A percentile compares a stretch with the other conserved stretches of the same genome.
Conservation (phyloP, 306 rosid genomes). For the Arachis stenosperma region DNA sequence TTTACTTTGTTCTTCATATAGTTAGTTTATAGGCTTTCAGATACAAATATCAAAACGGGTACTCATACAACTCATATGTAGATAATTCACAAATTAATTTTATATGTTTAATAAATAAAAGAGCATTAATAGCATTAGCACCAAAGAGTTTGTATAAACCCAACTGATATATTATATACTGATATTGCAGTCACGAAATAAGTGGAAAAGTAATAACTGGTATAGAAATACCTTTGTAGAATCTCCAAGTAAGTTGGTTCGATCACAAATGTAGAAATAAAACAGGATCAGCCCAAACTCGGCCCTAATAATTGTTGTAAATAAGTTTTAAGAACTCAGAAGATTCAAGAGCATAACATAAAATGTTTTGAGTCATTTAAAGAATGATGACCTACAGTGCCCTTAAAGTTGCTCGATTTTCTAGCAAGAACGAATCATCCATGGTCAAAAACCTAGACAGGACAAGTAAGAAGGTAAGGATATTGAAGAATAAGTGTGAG, state of each 20-base stretch:
- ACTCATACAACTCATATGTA: conserved; percentile 4
- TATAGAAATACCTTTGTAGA: conserved; percentile 70
- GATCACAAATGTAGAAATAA: conserved; percentile 90
- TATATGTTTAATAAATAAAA: not conserved
- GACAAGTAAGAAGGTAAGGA: conserved; percentile 42
- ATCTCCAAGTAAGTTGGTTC: conserved; percentile 77
- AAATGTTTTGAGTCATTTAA: conserved; percentile 30
- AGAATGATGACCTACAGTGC: conserved; percentile 74
- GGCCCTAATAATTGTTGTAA: conserved; percentile 54
- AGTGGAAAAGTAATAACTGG: conserved; percentile 28
- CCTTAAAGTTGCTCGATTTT: conserved; percentile 81
- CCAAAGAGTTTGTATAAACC: conserved; percentile 15
- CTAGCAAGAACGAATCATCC: conserved; percentile 90
- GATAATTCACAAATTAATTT: not conserved
- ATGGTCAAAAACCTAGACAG: conserved; percentile 80
- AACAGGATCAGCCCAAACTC: conserved; percentile 86
- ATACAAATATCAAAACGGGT: conserved; percentile 33
- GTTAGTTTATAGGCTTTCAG: conserved; percentile 13
- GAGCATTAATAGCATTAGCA: conserved; percentile 24
- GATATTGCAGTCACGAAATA: conserved; percentile 1
- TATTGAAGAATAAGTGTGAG: not conserved
- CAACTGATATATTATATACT: conserved; percentile 18
- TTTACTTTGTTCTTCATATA: not conserved
- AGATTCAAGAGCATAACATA: conserved; percentile 11
- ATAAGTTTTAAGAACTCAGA: conserved; percentile 31